Base-by-base conservation (phyloP, 176 grass and related monocot species). In the Cenchrus americanus region DNA sequence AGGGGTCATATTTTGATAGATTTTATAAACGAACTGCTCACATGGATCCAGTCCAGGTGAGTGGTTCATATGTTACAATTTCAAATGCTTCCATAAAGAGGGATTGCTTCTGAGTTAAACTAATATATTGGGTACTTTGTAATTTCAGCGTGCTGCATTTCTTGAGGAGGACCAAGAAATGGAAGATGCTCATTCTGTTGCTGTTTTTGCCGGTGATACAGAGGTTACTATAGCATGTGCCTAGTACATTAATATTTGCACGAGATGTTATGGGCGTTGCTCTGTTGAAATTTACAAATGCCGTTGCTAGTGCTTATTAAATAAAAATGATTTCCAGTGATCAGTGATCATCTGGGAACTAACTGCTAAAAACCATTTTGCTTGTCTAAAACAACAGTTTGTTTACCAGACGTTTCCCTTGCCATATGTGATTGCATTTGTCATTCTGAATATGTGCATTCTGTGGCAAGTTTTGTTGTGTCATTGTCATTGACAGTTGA, bases 81-180 rank as follows among this genome's bases (percentile, higher is more conserved):
- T 79, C 9, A 7, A 69, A 8, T 48, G 14, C 34, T 49, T 82
- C 62, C 47, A 37, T 78, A 6, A 42, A 58, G n/a, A 42, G 27
- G 64, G 23, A 50, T 85, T 83, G 53, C 48, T 8, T 65, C 47
- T 75, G 8, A 14, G 14, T 15, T 84, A 54, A 86, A 17, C 22
- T 70, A 81, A 75, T 42, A 63, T 72, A 66, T 57, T 37, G 64
- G 80, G 6, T 30, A 66, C 60, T 54, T 91, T 47, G 18, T 73
- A 13, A 73, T 80, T 83, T 83, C 62, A 98, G 92, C 90, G 95
- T 89, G 95, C 92, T 76, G 71, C 82, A 53, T 93, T 84, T 90
- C 91, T 98, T 66, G 92, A 98, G 87, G 86, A 93, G 60, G 92
- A 95, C 69, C 77, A 79, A 88, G 92, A 95, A 90, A 98, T 98